These are phyloP conservation scores for Ambrosia trifida DNA, from an alignment of 129 eudicot species.

Conservation along the genomic window DNA sequence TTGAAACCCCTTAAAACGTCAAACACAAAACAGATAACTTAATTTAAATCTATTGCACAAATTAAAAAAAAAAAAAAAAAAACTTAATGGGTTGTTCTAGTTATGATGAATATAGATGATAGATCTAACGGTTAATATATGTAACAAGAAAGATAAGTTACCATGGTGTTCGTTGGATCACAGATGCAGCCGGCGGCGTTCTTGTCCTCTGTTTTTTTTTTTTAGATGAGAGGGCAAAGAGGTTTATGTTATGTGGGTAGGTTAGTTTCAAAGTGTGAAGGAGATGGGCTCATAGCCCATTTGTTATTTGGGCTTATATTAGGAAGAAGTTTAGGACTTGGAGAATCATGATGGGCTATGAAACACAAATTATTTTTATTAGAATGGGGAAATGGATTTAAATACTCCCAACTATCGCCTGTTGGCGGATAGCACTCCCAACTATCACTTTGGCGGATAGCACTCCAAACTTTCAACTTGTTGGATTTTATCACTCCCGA, in stretches of 20 bases:
- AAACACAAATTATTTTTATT: too few species aligned
- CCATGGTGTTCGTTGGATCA: slow-evolving; percentile 27
- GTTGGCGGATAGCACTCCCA: too few species aligned
- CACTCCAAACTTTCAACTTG: too few species aligned
- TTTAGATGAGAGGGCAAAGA: not conserved
- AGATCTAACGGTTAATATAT: not conserved
- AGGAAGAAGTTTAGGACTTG: too few species aligned
- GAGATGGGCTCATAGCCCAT: slow-evolving; percentile 6
- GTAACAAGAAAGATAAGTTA: not conserved
- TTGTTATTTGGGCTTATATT: not conserved
- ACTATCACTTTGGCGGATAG: too few species aligned
- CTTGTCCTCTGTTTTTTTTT: not conserved
- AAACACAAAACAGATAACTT: not conserved
- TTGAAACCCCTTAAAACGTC: not conserved
- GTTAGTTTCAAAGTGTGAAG: not conserved
- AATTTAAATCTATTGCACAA: not conserved
- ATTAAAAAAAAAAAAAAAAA: not conserved
- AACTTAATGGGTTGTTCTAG: not conserved
- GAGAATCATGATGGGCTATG: too few species aligned
- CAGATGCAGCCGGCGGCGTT: slow-evolving; percentile 5
- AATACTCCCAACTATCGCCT: too few species aligned
- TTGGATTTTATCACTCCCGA: too few species aligned
- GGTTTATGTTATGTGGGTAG: slow-evolving; percentile 24
- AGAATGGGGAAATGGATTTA: too few species aligned
- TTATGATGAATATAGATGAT: not conserved